phyloP scores from a whole-genome alignment of 257 asterid species.

The Orobanche coerulescens region DNA sequence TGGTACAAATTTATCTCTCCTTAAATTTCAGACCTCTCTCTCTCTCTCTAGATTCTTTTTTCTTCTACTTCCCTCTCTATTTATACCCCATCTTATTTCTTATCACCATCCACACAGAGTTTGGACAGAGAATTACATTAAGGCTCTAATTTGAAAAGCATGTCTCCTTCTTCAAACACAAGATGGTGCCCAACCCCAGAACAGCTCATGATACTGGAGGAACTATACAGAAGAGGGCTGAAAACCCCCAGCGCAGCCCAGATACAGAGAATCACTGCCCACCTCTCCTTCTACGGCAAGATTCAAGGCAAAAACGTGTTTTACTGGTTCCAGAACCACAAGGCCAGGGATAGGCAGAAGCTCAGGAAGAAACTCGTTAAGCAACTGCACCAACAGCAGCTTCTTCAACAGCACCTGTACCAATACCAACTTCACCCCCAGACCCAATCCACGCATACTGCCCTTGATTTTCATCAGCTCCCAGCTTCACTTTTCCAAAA shows the following conservation, averaged over 20 bases:
- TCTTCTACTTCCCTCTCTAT: conserved; percentile 23
- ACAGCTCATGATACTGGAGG: conserved; percentile 71
- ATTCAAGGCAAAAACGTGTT: conserved; percentile 81
- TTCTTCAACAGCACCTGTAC: conserved; percentile 14
- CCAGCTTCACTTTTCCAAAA: conserved; percentile 2
- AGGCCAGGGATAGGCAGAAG: conserved; percentile 80
- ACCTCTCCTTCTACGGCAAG: conserved; percentile 53
- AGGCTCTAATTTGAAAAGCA: neutral
- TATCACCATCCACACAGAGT: neutral
- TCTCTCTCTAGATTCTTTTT: neutral
- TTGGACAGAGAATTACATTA: neutral
- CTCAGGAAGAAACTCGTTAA: conserved; percentile 48
- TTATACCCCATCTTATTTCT: conserved; percentile 22
- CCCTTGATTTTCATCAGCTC: neutral
- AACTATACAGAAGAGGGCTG: conserved; percentile 57
- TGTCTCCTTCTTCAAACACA: conserved; percentile 40
- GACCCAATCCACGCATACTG: neutral
- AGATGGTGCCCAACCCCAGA: conserved; percentile 90
- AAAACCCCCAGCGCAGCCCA: conserved; percentile 61
- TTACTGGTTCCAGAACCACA: conserved; percentile 87
- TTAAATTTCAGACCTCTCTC: neutral
- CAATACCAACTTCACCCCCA: neutral
- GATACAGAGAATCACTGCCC: conserved; percentile 66
- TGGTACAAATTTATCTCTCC: conserved; percentile 17
- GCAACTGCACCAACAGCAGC: conserved; percentile 30